Conservation (phyloP, 345 rosid genomes). For the Aquilaria malaccensis region DNA sequence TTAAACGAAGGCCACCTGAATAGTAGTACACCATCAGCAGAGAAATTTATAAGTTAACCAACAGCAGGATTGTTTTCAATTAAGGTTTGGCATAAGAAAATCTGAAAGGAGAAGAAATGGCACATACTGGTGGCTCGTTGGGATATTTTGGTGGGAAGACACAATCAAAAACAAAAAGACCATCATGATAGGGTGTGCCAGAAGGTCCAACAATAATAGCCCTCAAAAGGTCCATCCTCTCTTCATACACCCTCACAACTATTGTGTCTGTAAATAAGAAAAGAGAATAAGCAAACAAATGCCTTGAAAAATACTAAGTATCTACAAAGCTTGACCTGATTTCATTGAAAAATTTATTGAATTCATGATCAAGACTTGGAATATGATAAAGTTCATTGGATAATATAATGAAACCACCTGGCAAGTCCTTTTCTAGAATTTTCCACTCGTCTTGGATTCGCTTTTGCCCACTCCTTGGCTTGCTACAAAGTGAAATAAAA, state of each 20-base stretch:
- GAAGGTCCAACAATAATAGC: conserved; percentile 48
- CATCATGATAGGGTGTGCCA: conserved; percentile 67
- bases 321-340: background rate
- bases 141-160: conserved; percentile 46
- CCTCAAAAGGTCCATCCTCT: conserved; percentile 51
- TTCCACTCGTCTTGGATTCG: conserved; percentile 49
- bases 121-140: conserved; percentile 40
- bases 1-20: conserved; percentile 54
- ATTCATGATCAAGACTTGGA: background rate
- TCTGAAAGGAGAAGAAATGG: background rate
- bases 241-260: conserved; percentile 46
- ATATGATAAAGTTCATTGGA: no score
- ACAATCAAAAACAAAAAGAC: conserved; percentile 60
- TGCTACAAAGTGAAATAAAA: conserved; percentile 18
- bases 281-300: background rate
- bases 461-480: conserved; percentile 38
- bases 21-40: conserved; percentile 48
- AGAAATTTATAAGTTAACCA: conserved; percentile 12
- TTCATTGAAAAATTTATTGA: background rate
- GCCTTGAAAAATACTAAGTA: background rate
- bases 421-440: conserved; percentile 41
- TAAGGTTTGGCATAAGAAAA: background rate
- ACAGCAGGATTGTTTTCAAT: background rate
- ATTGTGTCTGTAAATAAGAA: conserved; percentile 30
- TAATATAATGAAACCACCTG: conserved; percentile 28